phyloP scores from a whole-genome alignment of 2,329 filamentous ascomycete genomes.

The Intubia oerlemansii region DNA sequence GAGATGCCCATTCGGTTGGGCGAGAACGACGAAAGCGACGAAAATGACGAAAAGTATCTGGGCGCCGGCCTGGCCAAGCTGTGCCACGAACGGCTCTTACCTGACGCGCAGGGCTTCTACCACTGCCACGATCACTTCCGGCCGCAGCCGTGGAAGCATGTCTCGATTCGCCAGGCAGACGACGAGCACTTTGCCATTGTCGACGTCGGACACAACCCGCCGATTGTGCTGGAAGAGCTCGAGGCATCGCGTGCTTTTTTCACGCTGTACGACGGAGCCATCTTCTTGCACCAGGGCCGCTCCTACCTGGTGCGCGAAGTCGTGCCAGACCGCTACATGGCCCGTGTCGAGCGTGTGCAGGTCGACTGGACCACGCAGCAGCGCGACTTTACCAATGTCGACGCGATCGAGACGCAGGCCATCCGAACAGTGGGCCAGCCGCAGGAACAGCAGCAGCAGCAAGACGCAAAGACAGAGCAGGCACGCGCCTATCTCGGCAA shows the following conservation, averaged over 20 bases:
- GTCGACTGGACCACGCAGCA: conserved; percentile 93
- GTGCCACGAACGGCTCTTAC: conserved; percentile 50
- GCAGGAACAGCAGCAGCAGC: conserved; percentile 24
- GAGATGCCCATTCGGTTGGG: conserved; percentile 79
- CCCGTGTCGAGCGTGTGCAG: conserved; percentile 69
- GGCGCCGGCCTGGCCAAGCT: conserved; percentile 50
- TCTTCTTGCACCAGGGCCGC: conserved; percentile 89
- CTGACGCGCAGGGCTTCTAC: conserved; percentile 62
- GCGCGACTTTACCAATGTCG: conserved; percentile 83
- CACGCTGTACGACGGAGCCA: conserved; percentile 89
- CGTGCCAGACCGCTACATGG: conserved; percentile 56
- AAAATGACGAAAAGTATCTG: conserved; percentile 67
- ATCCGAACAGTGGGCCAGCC: conserved; percentile 19
- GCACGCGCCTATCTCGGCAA: conserved; percentile 66
- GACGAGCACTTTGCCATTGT: conserved; percentile 84
- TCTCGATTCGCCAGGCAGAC: conserved; percentile 71
- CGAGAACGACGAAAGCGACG: too few species aligned
- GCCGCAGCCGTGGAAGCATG: conserved; percentile 60
- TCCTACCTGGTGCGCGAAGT: conserved; percentile 87
- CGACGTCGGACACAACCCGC: conserved; percentile 63
- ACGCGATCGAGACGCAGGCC: conserved; percentile 78
- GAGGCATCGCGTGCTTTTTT: conserved; percentile 90
- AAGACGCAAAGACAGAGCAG: conserved; percentile 13
- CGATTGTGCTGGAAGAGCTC: conserved; percentile 81
- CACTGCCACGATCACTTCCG: conserved; percentile 80